Evolutionary conservation across 179 eudicot genomes (phyloP).

Genomic region (Silene vulgaris): DNA sequence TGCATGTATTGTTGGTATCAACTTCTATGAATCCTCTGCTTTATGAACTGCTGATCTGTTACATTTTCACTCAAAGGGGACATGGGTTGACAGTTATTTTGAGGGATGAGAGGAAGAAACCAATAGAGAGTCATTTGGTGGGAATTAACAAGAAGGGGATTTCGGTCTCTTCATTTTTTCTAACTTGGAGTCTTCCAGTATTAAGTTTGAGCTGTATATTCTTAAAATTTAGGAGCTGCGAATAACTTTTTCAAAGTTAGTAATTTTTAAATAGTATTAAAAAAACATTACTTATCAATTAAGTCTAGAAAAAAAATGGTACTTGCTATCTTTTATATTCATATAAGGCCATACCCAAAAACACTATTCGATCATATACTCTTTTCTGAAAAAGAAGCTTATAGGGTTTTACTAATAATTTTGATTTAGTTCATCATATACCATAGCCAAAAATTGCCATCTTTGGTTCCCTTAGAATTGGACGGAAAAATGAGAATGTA

Average conservation of each 20-base stretch:
- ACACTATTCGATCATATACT: neutral
- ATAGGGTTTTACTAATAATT: neutral
- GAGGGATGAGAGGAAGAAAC: neutral
- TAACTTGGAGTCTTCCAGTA: no score
- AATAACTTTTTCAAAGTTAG: neutral
- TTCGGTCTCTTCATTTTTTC: neutral
- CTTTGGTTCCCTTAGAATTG: neutral
- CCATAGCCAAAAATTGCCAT: neutral
- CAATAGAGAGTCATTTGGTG: neutral
- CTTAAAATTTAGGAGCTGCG: neutral
- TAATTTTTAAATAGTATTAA: no score
- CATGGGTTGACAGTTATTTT: neutral
- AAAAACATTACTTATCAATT: neutral
- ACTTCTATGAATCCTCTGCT: neutral
- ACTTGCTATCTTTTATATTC: neutral
- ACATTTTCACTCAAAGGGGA: neutral
- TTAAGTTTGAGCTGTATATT: neutral
- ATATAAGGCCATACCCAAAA: neutral
- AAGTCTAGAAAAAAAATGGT: neutral
- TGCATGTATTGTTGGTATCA: neutral
- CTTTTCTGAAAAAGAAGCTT: neutral
- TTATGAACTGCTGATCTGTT: neutral
- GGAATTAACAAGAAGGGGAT: neutral
- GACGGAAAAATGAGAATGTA: neutral
- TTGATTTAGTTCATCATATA: neutral